phyloP scores from a whole-genome alignment of 495 filamentous ascomycete species.

The Halenospora varia region DNA sequence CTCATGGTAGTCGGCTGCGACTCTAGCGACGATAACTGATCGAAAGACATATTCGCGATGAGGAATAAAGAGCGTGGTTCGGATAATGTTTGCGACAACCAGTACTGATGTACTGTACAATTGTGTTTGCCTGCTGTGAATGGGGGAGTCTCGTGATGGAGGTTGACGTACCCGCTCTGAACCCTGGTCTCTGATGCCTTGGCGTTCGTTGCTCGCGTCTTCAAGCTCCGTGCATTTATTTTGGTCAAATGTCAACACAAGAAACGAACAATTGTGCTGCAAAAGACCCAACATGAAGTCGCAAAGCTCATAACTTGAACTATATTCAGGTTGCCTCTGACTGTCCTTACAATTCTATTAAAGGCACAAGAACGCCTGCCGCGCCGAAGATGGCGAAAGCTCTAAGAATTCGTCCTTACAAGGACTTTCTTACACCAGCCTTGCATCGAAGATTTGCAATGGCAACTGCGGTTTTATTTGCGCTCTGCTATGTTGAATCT shows the following conservation, averaged over 20 bases:
- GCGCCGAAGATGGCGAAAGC: conserved; percentile 19
- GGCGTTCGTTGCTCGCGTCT: conserved; percentile 1
- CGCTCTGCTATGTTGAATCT: conserved; percentile 70
- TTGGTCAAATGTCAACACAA: conserved; percentile 10
- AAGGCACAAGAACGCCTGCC: not conserved
- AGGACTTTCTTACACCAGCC: conserved; percentile 86
- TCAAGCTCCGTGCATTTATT: conserved; percentile 3
- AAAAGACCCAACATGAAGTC: conserved; percentile 1
- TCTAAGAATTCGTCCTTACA: conserved; percentile 27
- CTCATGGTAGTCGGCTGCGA: conserved; percentile 43
- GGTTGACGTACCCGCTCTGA: conserved; percentile 17
- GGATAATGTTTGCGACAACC: conserved; percentile 1
- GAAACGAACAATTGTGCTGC: not conserved
- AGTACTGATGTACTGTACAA: conserved; percentile 9
- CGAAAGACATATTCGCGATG: conserved; percentile 74
- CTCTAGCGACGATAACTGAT: conserved; percentile 79
- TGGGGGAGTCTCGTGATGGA: conserved; percentile 5
- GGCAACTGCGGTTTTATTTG: conserved; percentile 60
- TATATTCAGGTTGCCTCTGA: not conserved
- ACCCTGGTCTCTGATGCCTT: not conserved
- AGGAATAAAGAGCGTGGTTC: not conserved
- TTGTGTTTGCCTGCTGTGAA: conserved; percentile 11
- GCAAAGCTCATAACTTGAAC: not conserved
- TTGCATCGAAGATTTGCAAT: conserved; percentile 82
- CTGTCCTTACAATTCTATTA: conserved; percentile 18